Evolutionary conservation across 2,329 filamentous ascomycete genomes (phyloP).

Genomic region (Hypoxylon sp.): DNA sequence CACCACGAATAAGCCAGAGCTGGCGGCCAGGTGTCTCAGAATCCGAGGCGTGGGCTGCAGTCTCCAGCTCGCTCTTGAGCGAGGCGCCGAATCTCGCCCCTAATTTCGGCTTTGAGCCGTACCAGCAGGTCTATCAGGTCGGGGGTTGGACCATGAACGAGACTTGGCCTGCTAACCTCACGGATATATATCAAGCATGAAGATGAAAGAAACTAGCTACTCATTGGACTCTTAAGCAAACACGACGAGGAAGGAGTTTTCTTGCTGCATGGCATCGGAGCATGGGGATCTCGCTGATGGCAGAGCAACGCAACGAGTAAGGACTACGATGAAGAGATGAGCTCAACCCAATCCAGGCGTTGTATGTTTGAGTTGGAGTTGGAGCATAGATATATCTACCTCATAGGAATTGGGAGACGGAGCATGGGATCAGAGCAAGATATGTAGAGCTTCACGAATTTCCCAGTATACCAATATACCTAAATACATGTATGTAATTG

Average conservation of each 20-base stretch:
- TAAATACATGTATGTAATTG: conserved; percentile 12
- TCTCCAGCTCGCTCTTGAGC: conserved; percentile 34
- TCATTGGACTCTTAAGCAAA: conserved; percentile 7
- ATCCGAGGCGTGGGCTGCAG: conserved; percentile 32
- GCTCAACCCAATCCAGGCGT: conserved; percentile 15
- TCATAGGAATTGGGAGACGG: conserved; percentile 15
- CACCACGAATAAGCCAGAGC: conserved; percentile 35
- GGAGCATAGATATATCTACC: conserved; percentile 8
- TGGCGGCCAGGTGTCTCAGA: conserved; percentile 36
- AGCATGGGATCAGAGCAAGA: conserved; percentile 21
- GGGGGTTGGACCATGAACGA: conserved; percentile 38
- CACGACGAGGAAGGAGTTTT: conserved; percentile 10
- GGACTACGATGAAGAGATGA: conserved; percentile 19
- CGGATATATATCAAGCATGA: conserved; percentile 40
- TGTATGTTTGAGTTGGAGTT: conserved; percentile 13
- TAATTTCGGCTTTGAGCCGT: conserved; percentile 37
- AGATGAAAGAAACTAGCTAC: conserved; percentile 19
- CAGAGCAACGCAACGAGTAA: conserved; percentile 19
- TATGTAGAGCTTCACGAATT: conserved; percentile 26
- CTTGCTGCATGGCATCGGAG: conserved; percentile 33
- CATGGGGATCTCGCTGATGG: conserved; percentile 24
- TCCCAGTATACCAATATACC: conserved; percentile 21
- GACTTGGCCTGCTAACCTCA: conserved; percentile 38
- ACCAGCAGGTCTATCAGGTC: conserved; percentile 37
- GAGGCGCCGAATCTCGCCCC: conserved; percentile 23